Evolutionary conservation across 495 filamentous ascomycete genomes (phyloP).

Genomic region (Chaetomium cochliodes): DNA sequence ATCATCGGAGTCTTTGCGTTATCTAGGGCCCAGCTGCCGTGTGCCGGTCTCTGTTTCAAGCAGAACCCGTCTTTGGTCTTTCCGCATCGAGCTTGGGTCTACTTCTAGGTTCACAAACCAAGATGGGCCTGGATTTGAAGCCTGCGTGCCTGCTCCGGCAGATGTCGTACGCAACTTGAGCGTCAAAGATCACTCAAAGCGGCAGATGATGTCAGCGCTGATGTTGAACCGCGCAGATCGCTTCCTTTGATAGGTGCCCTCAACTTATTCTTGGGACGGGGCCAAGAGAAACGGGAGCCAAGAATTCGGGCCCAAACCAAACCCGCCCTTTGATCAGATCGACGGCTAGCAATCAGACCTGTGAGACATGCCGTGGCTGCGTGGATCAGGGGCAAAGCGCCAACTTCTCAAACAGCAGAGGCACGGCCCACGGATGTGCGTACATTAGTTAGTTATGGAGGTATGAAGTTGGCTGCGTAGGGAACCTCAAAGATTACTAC

Average conservation of each 20-base stretch:
- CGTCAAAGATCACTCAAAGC: not conserved
- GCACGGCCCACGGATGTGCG: too few relatives aligned
- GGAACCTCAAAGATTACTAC: not conserved
- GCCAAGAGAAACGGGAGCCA: conserved; percentile 7
- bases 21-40: not conserved
- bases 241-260: conserved; percentile 24
- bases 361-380: not conserved
- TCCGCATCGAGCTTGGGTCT: too few relatives aligned
- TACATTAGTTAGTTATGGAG: too few relatives aligned
- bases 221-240: conserved; percentile 8
- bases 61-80: not conserved
- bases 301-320: not conserved
- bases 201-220: conserved; percentile 30
- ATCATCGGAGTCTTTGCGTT: not conserved
- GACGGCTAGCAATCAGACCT: not conserved
- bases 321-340: not conserved
- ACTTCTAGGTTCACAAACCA: too few relatives aligned
- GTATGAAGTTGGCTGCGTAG: too few relatives aligned
- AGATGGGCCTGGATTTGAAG: too few relatives aligned
- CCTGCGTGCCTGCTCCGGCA: too few relatives aligned
- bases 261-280: conserved; percentile 19
- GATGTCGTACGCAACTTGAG: too few relatives aligned
- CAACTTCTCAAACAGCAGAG: too few relatives aligned
- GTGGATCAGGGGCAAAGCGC: not conserved
- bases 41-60: not conserved